Conservation (phyloP, 305 asterid genomes). For the Fraxinus nigra region DNA sequence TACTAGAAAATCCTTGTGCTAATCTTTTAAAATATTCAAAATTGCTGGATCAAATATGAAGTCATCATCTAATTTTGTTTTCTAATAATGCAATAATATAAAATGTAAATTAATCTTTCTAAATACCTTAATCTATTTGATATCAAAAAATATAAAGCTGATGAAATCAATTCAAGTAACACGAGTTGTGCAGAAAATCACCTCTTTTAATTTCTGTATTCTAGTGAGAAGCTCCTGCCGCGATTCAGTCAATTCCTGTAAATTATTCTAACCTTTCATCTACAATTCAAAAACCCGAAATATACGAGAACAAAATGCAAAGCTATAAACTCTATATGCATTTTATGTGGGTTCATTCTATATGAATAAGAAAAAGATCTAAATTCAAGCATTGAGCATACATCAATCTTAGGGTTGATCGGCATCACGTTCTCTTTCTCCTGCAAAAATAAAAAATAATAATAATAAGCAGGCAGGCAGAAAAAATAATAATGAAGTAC, state of each 20-base stretch:
- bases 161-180: background rate
- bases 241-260: constrained; percentile 78
- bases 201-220: constrained; percentile 83
- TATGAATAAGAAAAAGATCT: background rate
- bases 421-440: constrained; percentile 58
- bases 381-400: constrained; percentile 23
- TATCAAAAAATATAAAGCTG: background rate
- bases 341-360: background rate
- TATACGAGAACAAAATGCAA: background rate
- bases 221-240: constrained; percentile 74
- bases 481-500: constrained; percentile 1
- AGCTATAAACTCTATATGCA: background rate
- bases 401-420: constrained; percentile 65
- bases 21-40: background rate
- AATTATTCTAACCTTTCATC: background rate
- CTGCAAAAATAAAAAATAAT: constrained; percentile 30
- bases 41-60: background rate
- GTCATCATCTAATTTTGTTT: background rate
- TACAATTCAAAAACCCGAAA: background rate
- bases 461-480: background rate
- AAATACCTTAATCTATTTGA: background rate
- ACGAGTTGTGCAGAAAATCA: constrained; percentile 17
- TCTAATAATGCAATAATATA: background rate
- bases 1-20: background rate
- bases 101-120: background rate